Evolutionary conservation across 768 basidiomycete genomes (phyloP).

Genomic region (Kwoniella sp.): DNA sequence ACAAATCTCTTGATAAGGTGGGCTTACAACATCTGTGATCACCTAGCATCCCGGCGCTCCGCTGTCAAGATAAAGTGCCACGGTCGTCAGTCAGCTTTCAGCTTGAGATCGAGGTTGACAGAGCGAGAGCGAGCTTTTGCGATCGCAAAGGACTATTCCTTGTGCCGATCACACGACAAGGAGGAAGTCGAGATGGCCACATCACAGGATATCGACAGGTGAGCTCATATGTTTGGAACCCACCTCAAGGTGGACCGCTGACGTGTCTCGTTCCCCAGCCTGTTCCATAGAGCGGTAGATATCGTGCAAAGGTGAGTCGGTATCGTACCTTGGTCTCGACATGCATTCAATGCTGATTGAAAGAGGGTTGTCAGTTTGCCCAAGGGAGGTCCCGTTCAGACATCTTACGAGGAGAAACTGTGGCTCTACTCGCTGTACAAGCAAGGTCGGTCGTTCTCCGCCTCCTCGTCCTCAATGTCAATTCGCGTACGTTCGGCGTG

Average conservation of each 20-base stretch:
- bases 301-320: slow-evolving; percentile 71
- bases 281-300: slow-evolving; percentile 91
- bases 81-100: no score
- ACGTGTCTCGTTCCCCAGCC: slow-evolving; percentile 52
- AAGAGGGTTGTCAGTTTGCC: slow-evolving; percentile 63
- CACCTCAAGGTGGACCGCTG: background rate
- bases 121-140: no score
- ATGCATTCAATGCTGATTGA: slow-evolving; percentile 4
- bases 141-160: no score
- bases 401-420: slow-evolving; percentile 91
- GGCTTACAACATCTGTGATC: no score
- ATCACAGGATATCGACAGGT: slow-evolving; percentile 31
- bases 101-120: no score
- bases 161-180: background rate
- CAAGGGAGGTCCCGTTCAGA: slow-evolving; percentile 92
- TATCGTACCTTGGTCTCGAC: background rate
- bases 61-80: no score
- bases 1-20: no score
- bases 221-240: slow-evolving; percentile 2
- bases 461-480: no score
- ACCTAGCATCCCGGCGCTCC: no score
- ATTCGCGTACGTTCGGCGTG: background rate
- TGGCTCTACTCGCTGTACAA: slow-evolving; percentile 95
- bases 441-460: slow-evolving; percentile 66
- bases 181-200: background rate